Evolutionary conservation across 2,329 filamentous ascomycete genomes (phyloP).

Genomic region (Nannizzia gypsea): DNA sequence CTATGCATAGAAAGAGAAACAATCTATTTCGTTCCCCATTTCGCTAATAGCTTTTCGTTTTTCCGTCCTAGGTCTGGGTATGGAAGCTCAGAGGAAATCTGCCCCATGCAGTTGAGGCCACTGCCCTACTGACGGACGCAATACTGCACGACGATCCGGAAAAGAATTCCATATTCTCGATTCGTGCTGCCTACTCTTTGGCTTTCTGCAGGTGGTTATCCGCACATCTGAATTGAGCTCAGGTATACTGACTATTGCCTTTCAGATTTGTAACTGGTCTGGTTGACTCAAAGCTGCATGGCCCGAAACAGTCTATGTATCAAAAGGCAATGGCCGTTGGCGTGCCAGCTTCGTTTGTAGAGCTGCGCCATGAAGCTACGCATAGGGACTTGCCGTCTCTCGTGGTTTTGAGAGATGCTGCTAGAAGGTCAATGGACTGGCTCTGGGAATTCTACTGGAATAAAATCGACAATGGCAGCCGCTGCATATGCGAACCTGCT

Average conservation of each 20-base stretch:
- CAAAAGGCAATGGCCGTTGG: constrained; percentile 32
- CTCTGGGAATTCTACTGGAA: constrained; percentile 84
- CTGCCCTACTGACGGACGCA: constrained; percentile 35
- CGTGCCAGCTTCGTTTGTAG: constrained; percentile 60
- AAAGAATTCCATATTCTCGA: constrained; percentile 34
- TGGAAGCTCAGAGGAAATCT: constrained; percentile 37
- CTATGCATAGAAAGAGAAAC: background rate
- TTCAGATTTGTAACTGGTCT: constrained; percentile 35
- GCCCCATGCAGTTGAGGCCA: constrained; percentile 37
- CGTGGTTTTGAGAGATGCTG: constrained; percentile 57
- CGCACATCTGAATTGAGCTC: background rate
- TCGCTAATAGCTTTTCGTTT: background rate
- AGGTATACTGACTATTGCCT: constrained; percentile 3
- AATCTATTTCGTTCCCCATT: background rate
- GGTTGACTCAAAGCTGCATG: constrained; percentile 33
- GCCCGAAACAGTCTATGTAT: constrained; percentile 35
- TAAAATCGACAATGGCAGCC: constrained; percentile 30
- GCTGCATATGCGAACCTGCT: background rate
- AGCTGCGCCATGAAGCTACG: constrained; percentile 78
- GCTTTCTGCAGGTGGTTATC: constrained; percentile 34
- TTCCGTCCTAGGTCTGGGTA: constrained; percentile 27
- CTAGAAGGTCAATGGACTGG: constrained; percentile 63
- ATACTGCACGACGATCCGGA: constrained; percentile 33
- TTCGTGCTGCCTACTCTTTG: constrained; percentile 34
- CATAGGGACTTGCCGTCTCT: constrained; percentile 77